Evolutionary conservation across 1,284 basidiomycete species (phyloP), one percentile per base, ranked within the genome.

Genomic region (Mrakiaceae sp.): DNA sequence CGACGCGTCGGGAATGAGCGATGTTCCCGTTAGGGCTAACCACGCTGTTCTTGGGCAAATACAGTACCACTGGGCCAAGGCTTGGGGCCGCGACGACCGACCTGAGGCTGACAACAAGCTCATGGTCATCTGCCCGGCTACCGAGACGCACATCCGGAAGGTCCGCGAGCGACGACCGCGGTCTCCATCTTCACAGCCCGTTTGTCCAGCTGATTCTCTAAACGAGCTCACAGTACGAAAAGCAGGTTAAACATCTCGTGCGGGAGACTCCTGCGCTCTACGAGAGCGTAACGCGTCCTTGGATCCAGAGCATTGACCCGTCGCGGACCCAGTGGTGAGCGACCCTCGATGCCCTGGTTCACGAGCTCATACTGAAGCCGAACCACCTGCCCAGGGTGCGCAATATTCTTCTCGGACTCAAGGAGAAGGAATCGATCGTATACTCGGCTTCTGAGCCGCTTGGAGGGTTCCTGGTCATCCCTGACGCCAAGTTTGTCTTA

Each of bases 371-470:
- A 27, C 42, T 6, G 6, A n/a, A 12, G 11, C 40, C 43, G 39
- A 51, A 4, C 1, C 39, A 40, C 50, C 49, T 50, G 6, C 16
- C 2, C 68, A 93, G 90, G 93, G 87, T 97, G 0, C 82, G 86
- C 69, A 88, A 94, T 69, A 90, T 98, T 63, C 79, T 98, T 4
- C 81, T 82, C 0, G 90, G 92, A 16, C 78, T 79, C 44, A 87
- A 89, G 16, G 93, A 98, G 75, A 81, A 82, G n/a, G 83, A 88
- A 10, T 86, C 87, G 64, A 79, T 95, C 51, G 74, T 94, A n/a
- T 87, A 82, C 73, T 3, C 80, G 83, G 16, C 85, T 84, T 57
- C 73, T 0, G 78, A 81, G 60, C 76, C 78, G 9, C 72, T 70
- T 0, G 27, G 27, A 27, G 87, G 88, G 8, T 97, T 90, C 72